Evolutionary conservation across 2,329 filamentous ascomycete genomes (phyloP), one percentile per base, ranked within the genome.

Genomic region (Coniochaeta sp.): DNA sequence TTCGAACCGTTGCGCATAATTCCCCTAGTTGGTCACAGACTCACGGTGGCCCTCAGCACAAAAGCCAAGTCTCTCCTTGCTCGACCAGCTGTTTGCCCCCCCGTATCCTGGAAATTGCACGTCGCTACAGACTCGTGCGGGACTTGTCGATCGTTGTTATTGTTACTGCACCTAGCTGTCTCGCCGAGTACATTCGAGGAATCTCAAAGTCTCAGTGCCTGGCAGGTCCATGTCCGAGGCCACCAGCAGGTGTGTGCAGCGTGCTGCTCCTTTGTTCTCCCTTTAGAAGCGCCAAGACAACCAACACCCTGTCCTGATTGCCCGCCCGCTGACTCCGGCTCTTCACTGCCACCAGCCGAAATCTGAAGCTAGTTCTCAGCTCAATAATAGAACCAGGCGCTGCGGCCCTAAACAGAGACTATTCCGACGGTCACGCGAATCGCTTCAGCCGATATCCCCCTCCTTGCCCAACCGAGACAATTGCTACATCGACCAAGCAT

Each of bases 71-170:
- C 47, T 31, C 47, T 52, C 47, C 22, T 52, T 31, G 47, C 12
- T 52, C 22, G 47, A 52, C 47, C 14, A 52, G 47, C 47, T 52
- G 24, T 52, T 28, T n/a, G n/a, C n/a, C n/a, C 24, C 47, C 47
- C 47, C 47, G 22, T 52, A 52, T 52, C 17, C 65, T 68, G 65
- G 68, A 71, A 70, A 71, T 71, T 71, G 63, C 66, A 63, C 64
- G 64, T 67, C 63, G 64, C 65, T 65, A 64, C 61, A 61, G 64
- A 62, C 63, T 68, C 64, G 66, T 52, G 47, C 24, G 68, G 68
- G 65, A 65, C 64, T 66, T 65, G 69, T 66, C 68, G 69, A 70
- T 71, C 69, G 31, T 28, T 56, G 54, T 38, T 34, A 56, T 36
- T 56, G 26, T 55, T 34, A n/a, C n/a, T n/a, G n/a, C n/a, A n/a